A percentile compares a stretch with the other conserved stretches of the same genome.
Conservation (phyloP, 1,139 yeast genomes). For the Taphrina wiesneri region DNA sequence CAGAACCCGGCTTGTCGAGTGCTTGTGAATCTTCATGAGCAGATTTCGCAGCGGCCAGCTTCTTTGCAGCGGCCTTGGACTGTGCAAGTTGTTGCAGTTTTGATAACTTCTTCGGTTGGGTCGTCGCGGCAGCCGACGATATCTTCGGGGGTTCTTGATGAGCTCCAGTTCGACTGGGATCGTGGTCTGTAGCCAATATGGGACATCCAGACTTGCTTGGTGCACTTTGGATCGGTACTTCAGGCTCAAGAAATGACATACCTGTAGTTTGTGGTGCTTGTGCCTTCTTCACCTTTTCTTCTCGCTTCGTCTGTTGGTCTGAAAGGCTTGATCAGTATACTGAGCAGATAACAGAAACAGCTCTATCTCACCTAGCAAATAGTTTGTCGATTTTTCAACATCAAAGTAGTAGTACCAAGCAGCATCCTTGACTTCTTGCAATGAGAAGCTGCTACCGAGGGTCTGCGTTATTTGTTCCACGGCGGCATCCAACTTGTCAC, state of each 20-base stretch:
- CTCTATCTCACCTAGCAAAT: slow-evolving; percentile 51
- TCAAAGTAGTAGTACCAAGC: slow-evolving; percentile 64
- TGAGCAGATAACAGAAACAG: neutral
- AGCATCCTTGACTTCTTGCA: slow-evolving; percentile 54
- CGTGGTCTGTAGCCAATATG: too few species aligned
- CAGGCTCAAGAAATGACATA: slow-evolving; percentile 33
- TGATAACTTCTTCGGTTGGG: slow-evolving; percentile 42
- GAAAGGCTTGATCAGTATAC: slow-evolving; percentile 6
- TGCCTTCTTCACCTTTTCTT: slow-evolving; percentile 34
- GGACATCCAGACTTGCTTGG: neutral
- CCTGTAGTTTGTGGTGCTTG: slow-evolving; percentile 36
- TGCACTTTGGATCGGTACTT: neutral
- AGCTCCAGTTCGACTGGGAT: neutral
- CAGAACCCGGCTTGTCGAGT: too few species aligned
- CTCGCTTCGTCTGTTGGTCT: slow-evolving; percentile 36
- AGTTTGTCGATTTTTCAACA: slow-evolving; percentile 56
- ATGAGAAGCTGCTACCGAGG: slow-evolving; percentile 22
- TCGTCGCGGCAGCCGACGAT: neutral
- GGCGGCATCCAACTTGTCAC: slow-evolving; percentile 28
- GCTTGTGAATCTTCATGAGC: neutral
- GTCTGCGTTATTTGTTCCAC: slow-evolving; percentile 26
- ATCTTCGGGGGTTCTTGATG: neutral
- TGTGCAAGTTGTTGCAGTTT: slow-evolving; percentile 56
- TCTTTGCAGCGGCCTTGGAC: slow-evolving; percentile 45
- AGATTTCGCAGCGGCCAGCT: slow-evolving; percentile 21